phyloP scores from a whole-genome alignment of 2,329 filamentous ascomycete species.

The Zarea fungicola region DNA sequence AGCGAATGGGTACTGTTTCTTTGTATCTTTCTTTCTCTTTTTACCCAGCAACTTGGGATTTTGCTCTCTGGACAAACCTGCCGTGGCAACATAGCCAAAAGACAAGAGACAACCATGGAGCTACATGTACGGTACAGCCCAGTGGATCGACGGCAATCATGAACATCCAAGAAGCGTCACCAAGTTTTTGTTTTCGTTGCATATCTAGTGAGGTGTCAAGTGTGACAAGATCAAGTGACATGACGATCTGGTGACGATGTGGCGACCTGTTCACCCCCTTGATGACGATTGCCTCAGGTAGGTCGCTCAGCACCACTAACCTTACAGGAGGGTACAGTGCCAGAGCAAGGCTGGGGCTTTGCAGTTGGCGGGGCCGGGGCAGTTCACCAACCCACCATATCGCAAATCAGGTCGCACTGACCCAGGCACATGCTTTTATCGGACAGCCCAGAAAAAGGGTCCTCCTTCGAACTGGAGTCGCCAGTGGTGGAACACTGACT shows the following conservation, averaged over 20 bases:
- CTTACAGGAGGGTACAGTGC: not conserved
- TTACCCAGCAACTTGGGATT: too few relatives aligned
- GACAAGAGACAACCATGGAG: too few relatives aligned
- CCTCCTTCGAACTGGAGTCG: not conserved
- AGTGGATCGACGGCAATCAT: not conserved
- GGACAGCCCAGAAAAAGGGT: too few relatives aligned
- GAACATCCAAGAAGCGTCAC: not conserved
- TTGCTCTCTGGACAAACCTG: too few relatives aligned
- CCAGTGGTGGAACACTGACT: too few relatives aligned
- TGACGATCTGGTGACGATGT: not conserved
- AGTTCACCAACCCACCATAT: not conserved
- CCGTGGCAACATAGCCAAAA: too few relatives aligned
- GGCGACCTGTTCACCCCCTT: too few relatives aligned
- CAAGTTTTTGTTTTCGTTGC: not conserved
- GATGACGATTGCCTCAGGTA: not conserved
- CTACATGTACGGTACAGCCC: not conserved
- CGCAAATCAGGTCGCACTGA: not conserved
- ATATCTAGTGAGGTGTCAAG: not conserved
- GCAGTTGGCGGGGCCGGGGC: not conserved
- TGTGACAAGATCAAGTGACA: constrained; percentile 1
- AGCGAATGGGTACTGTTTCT: too few relatives aligned
- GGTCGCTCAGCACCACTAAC: not conserved
- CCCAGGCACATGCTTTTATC: constrained; percentile 3
- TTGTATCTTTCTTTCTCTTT: too few relatives aligned
- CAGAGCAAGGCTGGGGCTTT: not conserved